These are phyloP conservation scores for Neurospora terricola DNA, from an alignment of 495 filamentous ascomycete genomes.

Conservation along the genomic window DNA sequence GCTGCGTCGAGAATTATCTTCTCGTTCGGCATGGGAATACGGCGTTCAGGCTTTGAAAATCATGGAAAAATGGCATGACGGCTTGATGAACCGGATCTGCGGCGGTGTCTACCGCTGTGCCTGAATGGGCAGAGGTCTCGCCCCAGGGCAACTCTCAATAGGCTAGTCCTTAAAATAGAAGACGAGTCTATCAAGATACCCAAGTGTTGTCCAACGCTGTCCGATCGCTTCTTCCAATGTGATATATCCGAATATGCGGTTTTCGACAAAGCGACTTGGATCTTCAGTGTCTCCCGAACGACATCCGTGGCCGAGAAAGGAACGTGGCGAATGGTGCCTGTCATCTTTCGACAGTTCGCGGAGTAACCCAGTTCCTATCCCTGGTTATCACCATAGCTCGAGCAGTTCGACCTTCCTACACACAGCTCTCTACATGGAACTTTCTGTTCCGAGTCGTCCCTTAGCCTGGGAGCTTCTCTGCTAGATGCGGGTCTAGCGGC, in stretches of 20 bases:
- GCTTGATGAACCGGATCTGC: conserved; percentile 9
- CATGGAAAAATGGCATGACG: conserved; percentile 12
- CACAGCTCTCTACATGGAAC: not conserved
- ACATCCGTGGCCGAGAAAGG: not conserved
- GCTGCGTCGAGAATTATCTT: conserved; percentile 12
- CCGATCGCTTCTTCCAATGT: not conserved
- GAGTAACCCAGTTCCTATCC: not conserved
- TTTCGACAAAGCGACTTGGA: not conserved
- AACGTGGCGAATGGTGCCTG: not conserved
- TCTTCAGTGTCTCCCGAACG: not conserved
- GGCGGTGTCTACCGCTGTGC: not conserved
- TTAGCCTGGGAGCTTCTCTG: not conserved
- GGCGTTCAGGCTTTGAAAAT: conserved; percentile 31
- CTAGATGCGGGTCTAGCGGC: not conserved
- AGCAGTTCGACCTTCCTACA: not conserved
- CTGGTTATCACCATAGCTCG: not conserved
- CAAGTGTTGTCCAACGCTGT: not conserved
- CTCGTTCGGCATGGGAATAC: conserved; percentile 15
- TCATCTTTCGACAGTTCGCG: not conserved
- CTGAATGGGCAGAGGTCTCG: conserved; percentile 5
- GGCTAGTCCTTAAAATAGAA: conserved; percentile 14
- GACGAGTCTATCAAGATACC: conserved; percentile 4
- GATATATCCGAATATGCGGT: not conserved
- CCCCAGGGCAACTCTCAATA: conserved; percentile 7
- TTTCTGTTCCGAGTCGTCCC: not conserved